Percentiles rank a stretch among this genome's conserved stretches.
phyloP scores from a whole-genome alignment of 2,329 filamentous ascomycete species.

The Fusarium ramigenum region DNA sequence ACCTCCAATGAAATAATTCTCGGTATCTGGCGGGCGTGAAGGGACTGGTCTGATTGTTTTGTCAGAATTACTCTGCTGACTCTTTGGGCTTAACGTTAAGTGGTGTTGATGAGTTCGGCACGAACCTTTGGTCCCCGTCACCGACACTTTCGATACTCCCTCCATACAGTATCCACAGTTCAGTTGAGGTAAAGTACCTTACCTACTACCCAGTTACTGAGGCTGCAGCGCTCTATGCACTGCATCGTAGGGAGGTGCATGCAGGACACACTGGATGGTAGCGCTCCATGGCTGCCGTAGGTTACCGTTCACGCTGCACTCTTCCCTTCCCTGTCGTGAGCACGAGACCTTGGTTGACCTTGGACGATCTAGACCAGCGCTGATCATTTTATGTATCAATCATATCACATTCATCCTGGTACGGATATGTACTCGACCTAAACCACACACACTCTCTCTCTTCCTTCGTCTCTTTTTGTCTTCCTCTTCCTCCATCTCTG shows the following conservation, averaged over 20 bases:
- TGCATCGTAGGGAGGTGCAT: not conserved
- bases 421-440: not conserved
- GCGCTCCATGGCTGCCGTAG: not conserved
- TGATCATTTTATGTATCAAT: slow-evolving; percentile 24
- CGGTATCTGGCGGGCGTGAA: not conserved
- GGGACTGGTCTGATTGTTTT: not conserved
- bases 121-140: not conserved
- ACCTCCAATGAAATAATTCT: not conserved
- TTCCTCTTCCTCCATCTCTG: not conserved
- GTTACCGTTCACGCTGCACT: not conserved
- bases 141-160: not conserved
- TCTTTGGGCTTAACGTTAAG: not conserved
- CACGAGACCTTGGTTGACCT: slow-evolving; percentile 23
- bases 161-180: not conserved
- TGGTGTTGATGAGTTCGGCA: not conserved
- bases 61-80: not conserved
- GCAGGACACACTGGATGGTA: not conserved
- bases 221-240: not conserved
- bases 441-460: not conserved
- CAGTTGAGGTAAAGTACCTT: not conserved
- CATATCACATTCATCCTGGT: slow-evolving; percentile 11
- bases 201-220: not conserved
- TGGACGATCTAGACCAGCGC: slow-evolving; percentile 23
- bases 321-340: slow-evolving; percentile 4
- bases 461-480: not conserved